phyloP scores from a whole-genome alignment of 78 protist genomes.

The Abeoforma whisleri region DNA sequence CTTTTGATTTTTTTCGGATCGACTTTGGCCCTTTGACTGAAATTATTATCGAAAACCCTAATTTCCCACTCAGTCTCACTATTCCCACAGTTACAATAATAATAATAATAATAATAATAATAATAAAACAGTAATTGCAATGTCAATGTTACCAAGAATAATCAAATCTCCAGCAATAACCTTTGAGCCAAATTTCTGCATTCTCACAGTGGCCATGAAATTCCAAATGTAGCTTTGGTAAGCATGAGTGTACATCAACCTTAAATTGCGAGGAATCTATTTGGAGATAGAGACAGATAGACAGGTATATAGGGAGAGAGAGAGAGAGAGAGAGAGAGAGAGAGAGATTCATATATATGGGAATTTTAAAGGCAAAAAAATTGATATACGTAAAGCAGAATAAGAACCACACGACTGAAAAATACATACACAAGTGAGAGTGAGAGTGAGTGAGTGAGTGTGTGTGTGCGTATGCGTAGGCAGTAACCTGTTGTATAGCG shows the following conservation, averaged over 20 bases:
- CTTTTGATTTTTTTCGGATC: not conserved
- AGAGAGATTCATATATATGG: too few relatives aligned
- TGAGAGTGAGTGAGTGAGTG: too few relatives aligned
- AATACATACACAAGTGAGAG: too few relatives aligned
- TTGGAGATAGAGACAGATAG: too few relatives aligned
- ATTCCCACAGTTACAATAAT: too few relatives aligned
- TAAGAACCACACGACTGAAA: too few relatives aligned
- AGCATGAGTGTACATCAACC: conserved; percentile 17
- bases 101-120: not conserved
- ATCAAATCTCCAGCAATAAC: not conserved
- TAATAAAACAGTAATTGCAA: not conserved
- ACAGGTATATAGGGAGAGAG: too few relatives aligned
- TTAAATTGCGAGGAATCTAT: not conserved
- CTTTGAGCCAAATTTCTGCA: not conserved
- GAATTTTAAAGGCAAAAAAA: too few relatives aligned
- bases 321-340: too few relatives aligned
- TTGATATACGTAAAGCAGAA: too few relatives aligned
- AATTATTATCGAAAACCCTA: not conserved
- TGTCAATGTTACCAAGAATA: not conserved
- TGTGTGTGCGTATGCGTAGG: too few relatives aligned
- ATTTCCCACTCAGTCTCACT: not conserved
- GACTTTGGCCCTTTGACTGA: not conserved
- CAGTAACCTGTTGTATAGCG: too few relatives aligned
- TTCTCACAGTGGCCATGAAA: not conserved
- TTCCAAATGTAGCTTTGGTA: conserved; percentile 27